phyloP scores from a whole-genome alignment of 2,329 filamentous ascomycete species.

The Capronia epimyces region DNA sequence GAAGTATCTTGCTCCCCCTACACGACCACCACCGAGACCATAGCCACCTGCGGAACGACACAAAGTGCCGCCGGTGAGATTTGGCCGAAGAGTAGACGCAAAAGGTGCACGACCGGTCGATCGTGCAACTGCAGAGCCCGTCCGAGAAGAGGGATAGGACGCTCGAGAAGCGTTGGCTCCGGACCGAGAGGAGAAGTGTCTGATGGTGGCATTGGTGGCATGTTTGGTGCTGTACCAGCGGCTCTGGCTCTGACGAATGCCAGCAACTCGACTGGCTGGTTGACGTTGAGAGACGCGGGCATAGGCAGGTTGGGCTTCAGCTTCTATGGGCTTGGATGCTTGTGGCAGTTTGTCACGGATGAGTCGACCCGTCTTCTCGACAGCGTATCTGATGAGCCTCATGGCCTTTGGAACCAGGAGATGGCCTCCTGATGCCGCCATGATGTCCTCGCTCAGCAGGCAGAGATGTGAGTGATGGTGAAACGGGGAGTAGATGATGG shows the following conservation, averaged over 20 bases:
- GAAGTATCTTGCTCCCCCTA: conserved; percentile 76
- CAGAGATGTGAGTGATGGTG: conserved; percentile 34
- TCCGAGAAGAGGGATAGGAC: conserved; percentile 52
- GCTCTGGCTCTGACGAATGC: conserved; percentile 59
- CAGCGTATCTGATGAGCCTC: conserved; percentile 44
- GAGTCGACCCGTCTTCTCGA: conserved; percentile 43
- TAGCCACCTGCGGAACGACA: conserved; percentile 89
- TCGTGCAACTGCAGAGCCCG: conserved; percentile 53
- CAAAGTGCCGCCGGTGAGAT: conserved; percentile 80
- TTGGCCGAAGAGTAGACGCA: conserved; percentile 80
- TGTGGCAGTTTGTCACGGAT: conserved; percentile 42
- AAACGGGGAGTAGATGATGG: conserved; percentile 34
- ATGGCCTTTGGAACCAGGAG: conserved; percentile 47
- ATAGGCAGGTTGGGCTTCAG: conserved; percentile 51
- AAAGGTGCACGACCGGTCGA: conserved; percentile 76
- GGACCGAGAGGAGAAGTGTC: conserved; percentile 48
- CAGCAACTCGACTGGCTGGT: conserved; percentile 56
- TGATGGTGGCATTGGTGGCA: conserved; percentile 39
- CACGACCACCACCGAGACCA: conserved; percentile 60
- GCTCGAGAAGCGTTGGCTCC: conserved; percentile 38
- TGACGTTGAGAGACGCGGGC: conserved; percentile 51
- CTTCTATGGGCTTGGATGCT: conserved; percentile 26
- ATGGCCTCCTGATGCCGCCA: conserved; percentile 47
- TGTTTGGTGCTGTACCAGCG: conserved; percentile 58
- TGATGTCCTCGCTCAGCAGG: conserved; percentile 31